Base-by-base conservation (phyloP, 495 filamentous ascomycete species). In the Penicillium lividum region DNA sequence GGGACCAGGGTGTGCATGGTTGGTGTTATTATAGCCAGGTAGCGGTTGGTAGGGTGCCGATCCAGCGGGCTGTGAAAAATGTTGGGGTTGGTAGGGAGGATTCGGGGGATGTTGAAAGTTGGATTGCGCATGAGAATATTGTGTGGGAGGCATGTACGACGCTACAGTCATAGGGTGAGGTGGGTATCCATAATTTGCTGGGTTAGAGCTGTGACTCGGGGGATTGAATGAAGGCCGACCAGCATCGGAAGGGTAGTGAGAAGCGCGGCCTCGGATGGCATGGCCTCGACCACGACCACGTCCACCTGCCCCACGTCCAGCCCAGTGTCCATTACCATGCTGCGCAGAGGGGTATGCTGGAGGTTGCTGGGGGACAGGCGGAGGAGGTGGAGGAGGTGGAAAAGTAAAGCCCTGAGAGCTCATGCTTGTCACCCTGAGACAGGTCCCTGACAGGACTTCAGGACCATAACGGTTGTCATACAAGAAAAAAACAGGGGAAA, bases 191-290 rank as follows among this genome's bases (percentile, higher is more conserved):
- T 77, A 75, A 30, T 66, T 74, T 58, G 68, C 61, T 16, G 69
- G 62, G 15, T 65, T 42, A 52, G 71, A 73, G 54, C 68, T 73
- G 55, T 64, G 66, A 10, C 61, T 56, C 30, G 70, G 42, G 58
- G 27, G 25, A 31, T 48, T 58, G 58, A 72, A 71, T 34, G 59
- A 43, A 16, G 60, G 58, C 29, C 64, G 64, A 36, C 59, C 56
- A 55, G 65, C 59, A 25, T 66, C 59, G 13, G 66, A n/a, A 44
- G 77, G 76, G 63, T 76, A 77, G 63, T 81, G 73, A 9, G 78
- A 79, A 58, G 85, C 81, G 62, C 83, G 74, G 16, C 80, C 75
- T 30, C 80, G 79, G 66, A 78, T 75, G 27, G 77, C 80, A 61
- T 77, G 77, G 56, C 75, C 77, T 65, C 59, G 67, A 49, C 70